Evolutionary conservation across 768 basidiomycete genomes (phyloP), one percentile per base, ranked within the genome.

Genomic region (Boletus rufocinnamomeus): DNA sequence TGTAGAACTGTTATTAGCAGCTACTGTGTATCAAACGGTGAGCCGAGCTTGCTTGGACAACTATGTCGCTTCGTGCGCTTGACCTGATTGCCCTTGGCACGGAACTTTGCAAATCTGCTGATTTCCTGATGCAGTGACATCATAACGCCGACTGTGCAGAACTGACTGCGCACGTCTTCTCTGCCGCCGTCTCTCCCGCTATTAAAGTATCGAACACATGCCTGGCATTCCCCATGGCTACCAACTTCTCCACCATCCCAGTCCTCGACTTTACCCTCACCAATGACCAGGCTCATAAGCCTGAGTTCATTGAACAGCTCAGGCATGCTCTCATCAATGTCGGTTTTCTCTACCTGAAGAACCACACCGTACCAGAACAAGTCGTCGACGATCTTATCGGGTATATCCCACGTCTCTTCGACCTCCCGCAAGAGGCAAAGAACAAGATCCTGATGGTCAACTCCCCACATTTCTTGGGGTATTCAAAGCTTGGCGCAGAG

Each of bases 401-500:
- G 10, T 88, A 84, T 66, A 84, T 88, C 7, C 91, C 91, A 0
- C 79, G 77, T 43, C 78, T 93, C 34, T 93, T 93, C 64, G 84
- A 75, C 16, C 78, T 93, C 8, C 85, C 89, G 0, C 84, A 86
- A 60, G 79, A 80, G 14, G 77, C 77, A 21, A 89, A 93, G 72
- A 80, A 91, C 50, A 76, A 74, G 56, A 83, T 91, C 50, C 65
- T 75, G 9, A 93, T 92, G 91, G 78, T 73, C 9, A 86, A 92
- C 64, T 89, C 86, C 7, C 83, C 82, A 13, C 88, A 91, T 65
- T 93, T 93, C 72, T 75, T 92, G 45, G 91, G 91, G 0, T 93
- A 93, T 69, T 86, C 85, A 8, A 78, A 75, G 50, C 72, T 92
- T 2, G 91, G 90, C 1, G 78, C 83, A 0, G 92, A 93, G 68